Evolutionary conservation across 192 early-diverging fungal species (phyloP).

Genomic region (Haplosporangium gracile): DNA sequence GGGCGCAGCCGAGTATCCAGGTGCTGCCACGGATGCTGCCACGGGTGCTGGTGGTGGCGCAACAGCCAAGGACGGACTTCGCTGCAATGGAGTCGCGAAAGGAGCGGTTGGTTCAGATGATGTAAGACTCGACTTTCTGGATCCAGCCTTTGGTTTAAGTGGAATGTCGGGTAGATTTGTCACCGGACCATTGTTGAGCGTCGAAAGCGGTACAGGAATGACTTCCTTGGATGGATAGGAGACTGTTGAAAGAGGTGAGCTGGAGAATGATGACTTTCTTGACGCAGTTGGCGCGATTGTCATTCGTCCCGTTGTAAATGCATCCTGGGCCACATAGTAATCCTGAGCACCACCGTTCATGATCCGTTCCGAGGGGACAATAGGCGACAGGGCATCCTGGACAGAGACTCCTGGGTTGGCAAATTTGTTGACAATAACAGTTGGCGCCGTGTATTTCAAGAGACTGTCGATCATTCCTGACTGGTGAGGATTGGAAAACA

Average conservation of each 20-base stretch:
- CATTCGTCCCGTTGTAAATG: neutral
- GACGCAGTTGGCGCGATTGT: constrained; percentile 12
- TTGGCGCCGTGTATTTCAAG: constrained; percentile 31
- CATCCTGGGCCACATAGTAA: constrained; percentile 2
- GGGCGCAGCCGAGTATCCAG: neutral
- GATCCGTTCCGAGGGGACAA: constrained; percentile 6
- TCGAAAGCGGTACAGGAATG: neutral
- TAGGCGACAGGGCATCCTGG: constrained; percentile 23
- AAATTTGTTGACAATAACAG: constrained; percentile 43
- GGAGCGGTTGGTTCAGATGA: neutral
- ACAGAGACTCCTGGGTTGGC: constrained; percentile 42
- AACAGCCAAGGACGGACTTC: neutral
- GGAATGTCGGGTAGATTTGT: neutral
- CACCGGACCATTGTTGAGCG: neutral
- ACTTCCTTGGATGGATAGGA: constrained; percentile 32
- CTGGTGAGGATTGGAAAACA: constrained; percentile 35
- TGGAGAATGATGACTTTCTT: constrained; percentile 46
- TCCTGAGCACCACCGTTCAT: constrained; percentile 18
- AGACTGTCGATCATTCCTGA: constrained; percentile 36
- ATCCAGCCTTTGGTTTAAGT: constrained; percentile 17
- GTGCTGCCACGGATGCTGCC: neutral
- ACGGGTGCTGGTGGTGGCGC: neutral
- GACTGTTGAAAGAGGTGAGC: constrained; percentile 43
- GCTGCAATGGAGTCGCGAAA: neutral
- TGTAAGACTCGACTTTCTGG: constrained; percentile 31